Evolutionary conservation across 805 yeast genomes (phyloP), one percentile per base, ranked within the genome.

Genomic region (Debaryomyces hansenii): DNA sequence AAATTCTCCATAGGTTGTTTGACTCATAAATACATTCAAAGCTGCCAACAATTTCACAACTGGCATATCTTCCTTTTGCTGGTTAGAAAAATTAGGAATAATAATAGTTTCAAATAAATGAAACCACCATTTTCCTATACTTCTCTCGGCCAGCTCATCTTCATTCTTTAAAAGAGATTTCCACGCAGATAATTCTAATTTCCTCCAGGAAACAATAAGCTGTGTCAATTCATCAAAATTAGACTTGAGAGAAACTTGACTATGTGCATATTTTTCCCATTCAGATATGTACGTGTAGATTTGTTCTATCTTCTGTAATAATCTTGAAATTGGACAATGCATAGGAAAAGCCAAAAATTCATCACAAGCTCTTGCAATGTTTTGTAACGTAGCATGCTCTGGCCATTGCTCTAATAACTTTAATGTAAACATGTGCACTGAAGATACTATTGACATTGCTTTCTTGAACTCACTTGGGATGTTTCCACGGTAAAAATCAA

Each of bases 211-310:
- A 3, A 94, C 91, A 53, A 94, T 87, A 49, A 91, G 67, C 0
- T 66, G 58, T 0, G 96, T 83, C 27, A 89, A 64, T 11, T 76
- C 72, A 35, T 80, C 84, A 50, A 84, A 77, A 42, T 80, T 78
- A 0, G 56, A 57, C 34, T 70, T 70, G 42, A 94, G 67, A 1
- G 95, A 79, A 0, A 87, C 91, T 42, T 87, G 84, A 9, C 82
- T 75, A 24, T 90, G 82, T 1, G 97, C 96, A 65, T 87, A 90
- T 52, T 88, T 86, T 62, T 94, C 94, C 97, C 99, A 94, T 62
- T 94, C 98, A 20, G 85, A 77, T 50, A 91, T 75, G 58, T 80
- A 84, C 0, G 90, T 86, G 58, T 87, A 88, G 24, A 92, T 79
- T 59, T 88, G 96, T 65, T 94, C 99, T 31, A 90, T 68, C 64